phyloP scores from a whole-genome alignment of 2,329 filamentous ascomycete species.

The Trichoderma asperellum region DNA sequence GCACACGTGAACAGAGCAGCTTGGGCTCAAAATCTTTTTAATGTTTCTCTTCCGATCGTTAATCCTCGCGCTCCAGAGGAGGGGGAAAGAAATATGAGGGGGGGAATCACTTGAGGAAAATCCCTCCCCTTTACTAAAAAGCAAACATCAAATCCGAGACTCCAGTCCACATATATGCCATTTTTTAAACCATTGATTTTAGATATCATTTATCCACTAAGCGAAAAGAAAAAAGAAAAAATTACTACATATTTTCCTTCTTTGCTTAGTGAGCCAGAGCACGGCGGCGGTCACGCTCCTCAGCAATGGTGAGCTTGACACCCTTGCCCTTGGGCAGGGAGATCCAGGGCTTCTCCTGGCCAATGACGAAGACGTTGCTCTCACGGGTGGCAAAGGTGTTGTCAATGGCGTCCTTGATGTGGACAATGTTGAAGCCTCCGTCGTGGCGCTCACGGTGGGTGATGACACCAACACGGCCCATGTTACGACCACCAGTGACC shows the following conservation, averaged over 20 bases:
- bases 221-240: constrained; percentile 27
- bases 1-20: constrained; percentile 25
- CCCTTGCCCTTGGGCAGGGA: constrained; percentile 99
- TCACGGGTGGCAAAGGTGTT: constrained; percentile 99
- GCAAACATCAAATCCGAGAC: constrained; percentile 48
- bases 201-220: constrained; percentile 30
- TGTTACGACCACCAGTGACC: constrained; percentile 99
- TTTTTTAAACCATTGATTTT: constrained; percentile 32
- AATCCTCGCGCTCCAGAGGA: constrained; percentile 40
- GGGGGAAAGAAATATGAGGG: constrained; percentile 32
- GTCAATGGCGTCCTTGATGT: constrained; percentile 99
- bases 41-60: constrained; percentile 43
- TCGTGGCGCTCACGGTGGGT: constrained; percentile 99
- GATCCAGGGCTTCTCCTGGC: constrained; percentile 98
- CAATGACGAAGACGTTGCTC: constrained; percentile 99
- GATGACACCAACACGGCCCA: constrained; percentile 99
- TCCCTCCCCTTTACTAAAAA: constrained; percentile 33
- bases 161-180: constrained; percentile 45
- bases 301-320: constrained; percentile 99
- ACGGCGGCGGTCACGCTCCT: constrained; percentile 98
- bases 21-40: constrained; percentile 33
- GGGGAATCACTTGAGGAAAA: constrained; percentile 14
- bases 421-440: constrained; percentile 99
- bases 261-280: constrained; percentile 51
- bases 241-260: background rate